Evolutionary conservation across 257 asterid species (phyloP).

Genomic region (Penstemon eatonii): DNA sequence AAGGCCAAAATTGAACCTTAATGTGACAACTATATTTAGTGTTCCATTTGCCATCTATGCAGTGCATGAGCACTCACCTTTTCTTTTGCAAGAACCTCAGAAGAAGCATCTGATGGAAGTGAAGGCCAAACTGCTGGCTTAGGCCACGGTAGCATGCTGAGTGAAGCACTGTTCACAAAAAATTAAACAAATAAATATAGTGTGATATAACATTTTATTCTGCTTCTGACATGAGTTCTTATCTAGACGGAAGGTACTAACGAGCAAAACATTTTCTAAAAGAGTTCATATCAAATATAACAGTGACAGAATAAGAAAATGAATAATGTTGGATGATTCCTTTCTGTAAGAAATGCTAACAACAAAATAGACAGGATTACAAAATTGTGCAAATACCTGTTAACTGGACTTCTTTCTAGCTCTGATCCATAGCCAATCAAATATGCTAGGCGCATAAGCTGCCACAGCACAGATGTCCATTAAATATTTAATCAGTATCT

Average conservation of each 20-base stretch:
- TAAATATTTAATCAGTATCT: slow-evolving; percentile 24
- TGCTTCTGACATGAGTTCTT: slow-evolving; percentile 27
- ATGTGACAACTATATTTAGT: slow-evolving; percentile 4
- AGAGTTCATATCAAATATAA: slow-evolving; percentile 7
- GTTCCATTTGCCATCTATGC: slow-evolving; percentile 19
- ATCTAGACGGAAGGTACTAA: slow-evolving; percentile 18
- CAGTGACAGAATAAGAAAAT: slow-evolving; percentile 9
- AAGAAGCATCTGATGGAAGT: slow-evolving; percentile 82
- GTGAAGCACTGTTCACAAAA: slow-evolving; percentile 72
- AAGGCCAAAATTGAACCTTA: background rate
- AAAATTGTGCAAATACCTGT: slow-evolving; percentile 57
- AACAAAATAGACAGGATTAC: slow-evolving; percentile 10
- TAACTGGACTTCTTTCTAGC: slow-evolving; percentile 90
- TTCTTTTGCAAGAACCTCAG: slow-evolving; percentile 90
- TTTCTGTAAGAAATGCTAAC: slow-evolving; percentile 11
- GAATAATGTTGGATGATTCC: background rate
- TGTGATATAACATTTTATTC: slow-evolving; percentile 9
- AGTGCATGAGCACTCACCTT: slow-evolving; percentile 56
- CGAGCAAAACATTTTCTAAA: slow-evolving; percentile 1
- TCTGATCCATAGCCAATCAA: slow-evolving; percentile 87
- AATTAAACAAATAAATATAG: slow-evolving; percentile 28
- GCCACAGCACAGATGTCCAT: slow-evolving; percentile 40
- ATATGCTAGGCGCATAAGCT: slow-evolving; percentile 98
- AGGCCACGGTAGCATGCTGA: slow-evolving; percentile 99
- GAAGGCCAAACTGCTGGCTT: slow-evolving; percentile 97